These are phyloP conservation scores for Hibiscus tridactylites DNA, from an alignment of 345 rosid genomes.

Conservation along the genomic window DNA sequence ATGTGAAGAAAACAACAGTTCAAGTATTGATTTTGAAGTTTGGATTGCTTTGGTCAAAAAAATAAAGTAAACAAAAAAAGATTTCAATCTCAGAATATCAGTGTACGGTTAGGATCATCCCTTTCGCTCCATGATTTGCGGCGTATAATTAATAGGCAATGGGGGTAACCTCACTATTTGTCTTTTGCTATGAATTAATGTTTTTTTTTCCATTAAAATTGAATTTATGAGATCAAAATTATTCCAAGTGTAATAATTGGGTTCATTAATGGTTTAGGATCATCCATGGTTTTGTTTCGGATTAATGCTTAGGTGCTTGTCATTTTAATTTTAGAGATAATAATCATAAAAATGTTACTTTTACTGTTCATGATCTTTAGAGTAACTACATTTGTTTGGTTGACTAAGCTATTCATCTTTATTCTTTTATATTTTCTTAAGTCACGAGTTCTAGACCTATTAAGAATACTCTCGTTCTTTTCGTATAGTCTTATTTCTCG, in stretches of 20 bases:
- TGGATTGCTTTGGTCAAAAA: not conserved
- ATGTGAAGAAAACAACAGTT: not conserved
- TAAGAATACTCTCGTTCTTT: too few relatives aligned
- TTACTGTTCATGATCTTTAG: too few relatives aligned
- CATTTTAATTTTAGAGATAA: too few relatives aligned
- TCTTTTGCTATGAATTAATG: not conserved
- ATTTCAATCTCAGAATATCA: not conserved
- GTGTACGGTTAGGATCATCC: not conserved
- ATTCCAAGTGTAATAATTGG: not conserved
- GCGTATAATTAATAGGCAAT: not conserved
- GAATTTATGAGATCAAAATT: not conserved
- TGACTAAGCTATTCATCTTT: too few relatives aligned
- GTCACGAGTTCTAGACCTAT: too few relatives aligned
- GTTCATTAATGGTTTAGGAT: not conserved
- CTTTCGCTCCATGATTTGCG: constrained; percentile 15
- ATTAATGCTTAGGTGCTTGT: too few relatives aligned
- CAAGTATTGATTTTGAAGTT: not conserved
- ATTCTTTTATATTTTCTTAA: too few relatives aligned
- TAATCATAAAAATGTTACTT: too few relatives aligned
- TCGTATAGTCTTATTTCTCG: too few relatives aligned
- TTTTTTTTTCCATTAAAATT: not conserved
- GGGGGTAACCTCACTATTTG: not conserved
- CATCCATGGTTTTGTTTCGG: not conserved
- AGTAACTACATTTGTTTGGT: too few relatives aligned
- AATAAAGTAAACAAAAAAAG: too few relatives aligned